Base-by-base conservation (phyloP, 345 rosid genomes). In the Sapria himalayana region DNA sequence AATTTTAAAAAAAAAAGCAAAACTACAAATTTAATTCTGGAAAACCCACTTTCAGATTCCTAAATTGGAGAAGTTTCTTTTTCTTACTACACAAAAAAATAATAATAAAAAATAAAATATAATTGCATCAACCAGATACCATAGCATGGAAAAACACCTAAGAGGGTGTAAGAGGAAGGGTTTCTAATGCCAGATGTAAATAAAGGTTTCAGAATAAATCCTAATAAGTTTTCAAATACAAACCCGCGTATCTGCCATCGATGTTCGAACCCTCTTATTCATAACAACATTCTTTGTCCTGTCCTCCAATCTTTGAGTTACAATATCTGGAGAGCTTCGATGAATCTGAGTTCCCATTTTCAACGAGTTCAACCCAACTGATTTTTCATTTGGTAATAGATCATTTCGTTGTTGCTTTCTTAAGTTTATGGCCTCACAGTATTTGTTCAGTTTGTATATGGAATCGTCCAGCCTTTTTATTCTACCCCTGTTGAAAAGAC, bases 241-340 rank as follows among this genome's bases (percentile, higher is more conserved):
- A 34, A 72, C 75, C 73, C 73, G 66, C 33, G 50, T 38, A 37
- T 72, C 74, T 15, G 80, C 61, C 9, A 61, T 50, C 24, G 76
- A 58, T 17, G 71, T 41, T 39, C 73, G 73, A 46, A 61, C 63
- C 19, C 76, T 57, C 65, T 67, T 73, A 50, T 57, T 66, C 56
- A 58, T 47, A 33, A 51, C 55, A 55, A 43, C 45, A 61, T 45
- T 67, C 68, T 66, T 70, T 36, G 65, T 49, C 57, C 63, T 57
- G 48, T 66, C 76, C 53, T 73, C 73, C 29, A 58, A 45, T 54
- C 71, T 66, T 48, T 55, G 72, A 46, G 60, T 49, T 48, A 44
- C 57, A 22, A 56, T 49, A 25, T 70, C 81, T 9, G 64, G 25
- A 52, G 71, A 24, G 39, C 43, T 70, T 34, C 59, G 60, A 27